Conservation (phyloP, 345 rosid species). For the Geranium brycei region DNA sequence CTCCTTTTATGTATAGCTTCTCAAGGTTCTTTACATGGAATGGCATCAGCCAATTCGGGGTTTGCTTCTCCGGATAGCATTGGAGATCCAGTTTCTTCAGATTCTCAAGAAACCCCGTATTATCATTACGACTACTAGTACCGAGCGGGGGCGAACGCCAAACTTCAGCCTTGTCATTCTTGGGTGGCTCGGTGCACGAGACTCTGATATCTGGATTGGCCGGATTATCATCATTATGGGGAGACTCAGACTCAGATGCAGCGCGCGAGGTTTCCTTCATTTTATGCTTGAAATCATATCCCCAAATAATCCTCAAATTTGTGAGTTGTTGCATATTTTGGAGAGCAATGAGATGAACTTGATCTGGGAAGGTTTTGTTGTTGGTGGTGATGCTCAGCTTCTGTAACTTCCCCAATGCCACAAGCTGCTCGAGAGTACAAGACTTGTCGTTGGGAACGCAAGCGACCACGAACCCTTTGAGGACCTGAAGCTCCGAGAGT, state of each 20-base stretch:
- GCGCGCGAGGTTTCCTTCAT: background rate
- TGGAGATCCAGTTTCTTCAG: constrained; percentile 19
- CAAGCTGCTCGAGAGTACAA: constrained; percentile 13
- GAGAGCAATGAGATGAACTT: constrained; percentile 4
- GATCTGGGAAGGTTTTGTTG: constrained; percentile 4
- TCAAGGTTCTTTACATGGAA: constrained; percentile 2
- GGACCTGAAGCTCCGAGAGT: constrained; percentile 34
- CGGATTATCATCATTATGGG: too few relatives aligned
- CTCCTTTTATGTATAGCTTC: constrained; percentile 19
- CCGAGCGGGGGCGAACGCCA: too few relatives aligned
- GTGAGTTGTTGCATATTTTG: background rate
- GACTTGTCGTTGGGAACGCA: constrained; percentile 12
- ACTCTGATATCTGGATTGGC: too few relatives aligned
- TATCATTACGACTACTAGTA: background rate
- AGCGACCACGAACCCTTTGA: constrained; percentile 44
- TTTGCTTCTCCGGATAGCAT: constrained; percentile 5
- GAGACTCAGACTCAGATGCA: too few relatives aligned
- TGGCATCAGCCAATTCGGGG: constrained; percentile 14
- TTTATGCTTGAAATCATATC: background rate
- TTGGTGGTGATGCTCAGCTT: constrained; percentile 17
- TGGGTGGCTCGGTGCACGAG: too few relatives aligned
- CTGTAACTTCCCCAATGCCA: constrained; percentile 2
- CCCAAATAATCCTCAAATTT: constrained; percentile 17
- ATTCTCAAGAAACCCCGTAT: background rate
- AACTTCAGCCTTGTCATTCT: too few relatives aligned